phyloP scores from a whole-genome alignment of 2,329 filamentous ascomycete species.

The Aspergillus nomiae region DNA sequence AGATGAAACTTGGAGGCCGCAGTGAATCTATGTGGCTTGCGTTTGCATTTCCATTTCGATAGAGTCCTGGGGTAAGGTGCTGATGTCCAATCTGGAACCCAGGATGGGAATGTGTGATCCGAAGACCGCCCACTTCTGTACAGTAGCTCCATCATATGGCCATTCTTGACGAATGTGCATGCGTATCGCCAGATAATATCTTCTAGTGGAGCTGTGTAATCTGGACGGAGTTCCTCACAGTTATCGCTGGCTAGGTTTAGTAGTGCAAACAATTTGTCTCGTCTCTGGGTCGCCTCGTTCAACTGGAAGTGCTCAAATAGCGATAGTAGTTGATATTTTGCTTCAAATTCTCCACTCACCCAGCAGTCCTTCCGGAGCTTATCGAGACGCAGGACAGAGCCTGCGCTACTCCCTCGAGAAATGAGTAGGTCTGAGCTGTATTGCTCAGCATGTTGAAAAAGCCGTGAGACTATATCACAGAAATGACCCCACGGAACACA shows the following conservation, averaged over 20 bases:
- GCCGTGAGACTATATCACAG: not conserved
- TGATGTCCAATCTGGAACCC: not conserved
- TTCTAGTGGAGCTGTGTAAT: not conserved
- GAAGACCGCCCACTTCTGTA: not conserved
- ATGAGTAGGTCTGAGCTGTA: not conserved
- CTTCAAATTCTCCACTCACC: not conserved
- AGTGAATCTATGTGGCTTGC: not conserved
- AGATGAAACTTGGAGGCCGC: not conserved
- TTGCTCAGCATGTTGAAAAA: not conserved
- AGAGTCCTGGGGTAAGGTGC: not conserved
- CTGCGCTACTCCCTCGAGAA: no score
- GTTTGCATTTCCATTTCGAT: not conserved
- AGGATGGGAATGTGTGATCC: not conserved
- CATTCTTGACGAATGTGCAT: not conserved
- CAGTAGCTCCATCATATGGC: not conserved
- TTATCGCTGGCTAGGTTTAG: not conserved
- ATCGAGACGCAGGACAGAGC: not conserved
- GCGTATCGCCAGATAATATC: not conserved
- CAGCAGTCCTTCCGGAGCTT: not conserved
- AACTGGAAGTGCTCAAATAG: not conserved
- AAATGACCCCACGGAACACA: not conserved
- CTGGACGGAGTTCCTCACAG: not conserved
- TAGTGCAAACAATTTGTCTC: not conserved
- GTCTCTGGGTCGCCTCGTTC: not conserved
- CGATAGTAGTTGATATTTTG: not conserved